phyloP scores from a whole-genome alignment of 2,329 filamentous ascomycete species.

The Acarospora socialis region DNA sequence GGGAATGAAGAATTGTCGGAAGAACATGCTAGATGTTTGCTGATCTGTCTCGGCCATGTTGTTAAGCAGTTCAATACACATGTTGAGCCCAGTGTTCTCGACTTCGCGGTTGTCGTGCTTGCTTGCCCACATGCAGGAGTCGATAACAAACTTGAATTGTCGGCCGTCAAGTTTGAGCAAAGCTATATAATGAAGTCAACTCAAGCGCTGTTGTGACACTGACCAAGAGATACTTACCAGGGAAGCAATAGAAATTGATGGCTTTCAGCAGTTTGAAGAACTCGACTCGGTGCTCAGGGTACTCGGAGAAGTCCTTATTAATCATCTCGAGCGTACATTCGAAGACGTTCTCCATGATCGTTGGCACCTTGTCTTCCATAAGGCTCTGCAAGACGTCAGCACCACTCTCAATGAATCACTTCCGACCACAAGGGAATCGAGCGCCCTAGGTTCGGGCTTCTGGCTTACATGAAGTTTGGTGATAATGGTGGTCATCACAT shows the following conservation, averaged over 20 bases:
- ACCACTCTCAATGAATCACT: conserved; percentile 11
- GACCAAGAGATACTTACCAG: conserved; percentile 30
- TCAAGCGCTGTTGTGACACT: conserved; percentile 9
- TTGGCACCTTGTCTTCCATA: conserved; percentile 96
- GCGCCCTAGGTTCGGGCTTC: no score
- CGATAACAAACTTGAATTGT: conserved; percentile 98
- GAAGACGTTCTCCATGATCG: conserved; percentile 97
- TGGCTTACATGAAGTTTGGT: conserved; percentile 92
- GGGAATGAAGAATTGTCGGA: conserved; percentile 91
- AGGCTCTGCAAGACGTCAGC: conserved; percentile 46
- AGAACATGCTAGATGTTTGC: conserved; percentile 82
- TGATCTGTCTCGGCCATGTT: conserved; percentile 87
- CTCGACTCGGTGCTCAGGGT: conserved; percentile 96
- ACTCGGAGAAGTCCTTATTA: conserved; percentile 99
- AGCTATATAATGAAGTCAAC: conserved; percentile 33
- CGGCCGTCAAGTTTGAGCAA: conserved; percentile 86
- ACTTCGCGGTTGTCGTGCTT: conserved; percentile 99
- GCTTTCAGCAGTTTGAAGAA: conserved; percentile 95
- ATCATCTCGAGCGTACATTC: conserved; percentile 99
- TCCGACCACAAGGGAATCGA: conserved; percentile 30
- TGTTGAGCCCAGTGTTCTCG: conserved; percentile 87
- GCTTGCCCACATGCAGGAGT: conserved; percentile 99
- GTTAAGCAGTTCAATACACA: conserved; percentile 94
- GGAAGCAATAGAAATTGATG: conserved; percentile 96
- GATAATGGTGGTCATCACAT: conserved; percentile 95